phyloP scores from a whole-genome alignment of 140 eudicot species.

The Bidens hawaiensis region DNA sequence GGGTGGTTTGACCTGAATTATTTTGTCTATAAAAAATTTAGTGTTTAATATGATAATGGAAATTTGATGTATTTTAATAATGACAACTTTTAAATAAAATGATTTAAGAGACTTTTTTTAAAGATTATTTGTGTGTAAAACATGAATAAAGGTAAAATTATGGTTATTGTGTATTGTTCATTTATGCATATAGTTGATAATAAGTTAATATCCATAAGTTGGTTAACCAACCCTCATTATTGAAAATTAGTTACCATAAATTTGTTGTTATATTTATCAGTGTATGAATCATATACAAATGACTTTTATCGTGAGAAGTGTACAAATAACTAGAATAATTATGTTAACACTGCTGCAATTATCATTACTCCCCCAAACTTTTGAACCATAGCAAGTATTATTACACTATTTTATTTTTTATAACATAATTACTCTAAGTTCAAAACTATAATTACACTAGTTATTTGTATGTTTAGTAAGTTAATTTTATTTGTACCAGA shows the following conservation, averaged over 20 bases:
- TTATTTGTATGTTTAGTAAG: no score
- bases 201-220: background rate
- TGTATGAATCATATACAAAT: no score
- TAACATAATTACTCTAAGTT: no score
- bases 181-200: background rate
- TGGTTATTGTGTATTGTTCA: background rate
- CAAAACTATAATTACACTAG: no score
- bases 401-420: no score
- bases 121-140: background rate
- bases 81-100: background rate
- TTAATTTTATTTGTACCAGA: no score
- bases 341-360: no score
- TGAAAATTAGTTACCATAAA: background rate
- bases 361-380: no score
- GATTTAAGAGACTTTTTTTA: background rate
- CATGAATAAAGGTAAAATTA: background rate
- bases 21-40: background rate
- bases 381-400: no score
- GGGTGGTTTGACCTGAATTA: background rate
- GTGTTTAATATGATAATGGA: background rate
- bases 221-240: background rate
- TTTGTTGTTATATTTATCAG: background rate
- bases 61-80: background rate
- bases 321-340: no score
- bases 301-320: no score